Evolutionary conservation across 148 eudicot genomes (phyloP), one percentile per base, ranked within the genome.

Genomic region (Rhododendron griersonianum): DNA sequence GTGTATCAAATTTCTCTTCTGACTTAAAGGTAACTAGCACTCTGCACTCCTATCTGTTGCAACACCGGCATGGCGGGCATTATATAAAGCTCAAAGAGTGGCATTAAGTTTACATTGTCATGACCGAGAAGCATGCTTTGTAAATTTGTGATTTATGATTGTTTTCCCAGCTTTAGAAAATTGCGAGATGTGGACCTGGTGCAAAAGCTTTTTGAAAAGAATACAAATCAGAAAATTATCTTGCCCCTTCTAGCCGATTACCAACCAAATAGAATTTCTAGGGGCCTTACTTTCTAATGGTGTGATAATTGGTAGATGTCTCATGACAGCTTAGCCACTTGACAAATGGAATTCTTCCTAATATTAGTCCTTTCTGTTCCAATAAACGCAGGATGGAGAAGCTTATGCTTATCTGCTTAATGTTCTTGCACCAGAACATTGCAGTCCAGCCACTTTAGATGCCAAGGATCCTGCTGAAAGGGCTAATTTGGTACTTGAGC

Each of bases 351-450:
- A 71, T 30, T 71, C 76, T 71, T 30, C 76, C 76, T 71, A 71
- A 33, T 30, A 71, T 14, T 30, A 71, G 76, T 25, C 57, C 25
- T 78, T 45, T n/a, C 53, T n/a, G 30, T 78, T n/a, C 3, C 16
- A 57, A 14, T 9, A 28, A 77, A 6, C 23, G 81, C 91, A 95
- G 98, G 97, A 95, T 85, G 98, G 96, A 86, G 96, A 90, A 86
- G 98, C 98, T 74, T 95, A 95, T 89, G 98, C 98, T 85, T 94
- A 92, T 89, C 88, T 95, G 90, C 95, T 95, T 55, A 95, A 93
- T 87, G 95, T 91, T 77, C 95, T 95, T 73, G 98, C 97, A 37
- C 98, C 98, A 11, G 97, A 95, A 89, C 93, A 92, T 76, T 90
- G 95, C 80, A 89, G 88, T 28, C 86, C 86, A n/a, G 23, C 90